Evolutionary conservation across 495 filamentous ascomycete species (phyloP), one percentile per base, ranked within the genome.

Genomic region (Neurospora sp.): DNA sequence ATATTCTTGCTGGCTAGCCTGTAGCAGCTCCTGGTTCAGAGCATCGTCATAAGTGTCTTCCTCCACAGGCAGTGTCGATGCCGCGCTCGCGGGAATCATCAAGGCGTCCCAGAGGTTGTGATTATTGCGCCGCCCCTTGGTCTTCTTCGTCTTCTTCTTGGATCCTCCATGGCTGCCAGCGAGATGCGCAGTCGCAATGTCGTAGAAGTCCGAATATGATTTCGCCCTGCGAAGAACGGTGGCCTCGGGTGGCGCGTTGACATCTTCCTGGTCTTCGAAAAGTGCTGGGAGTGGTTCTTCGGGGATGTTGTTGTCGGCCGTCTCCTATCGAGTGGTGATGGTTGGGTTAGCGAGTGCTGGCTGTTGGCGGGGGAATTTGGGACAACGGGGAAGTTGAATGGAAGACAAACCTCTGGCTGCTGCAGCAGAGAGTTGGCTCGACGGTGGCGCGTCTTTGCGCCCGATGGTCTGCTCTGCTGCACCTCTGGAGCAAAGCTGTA

Each of bases 1-100:
- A 81, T 97, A 97, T 78, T 96, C 90, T 73, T 92, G 91, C 77
- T 94, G 92, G 83, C 92, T 95, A 69, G 92, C 88, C 76, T 93
- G 89, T 71, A 95, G 84, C 76, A 98, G 82, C 72, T 88, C 88
- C 38, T 86, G 85, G 78, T 90, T 89, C 72, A 92, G 79, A 9
- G 82, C 84, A 75, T 89, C 84, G 77, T 92, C 90, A 37, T 72
- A 89, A 59, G 85, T 77, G 23, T 90, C 86, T 9, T 91, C 81
- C 71, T 93, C 85, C n/a, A 76, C 78, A 9, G 83, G 85, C 76
- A 89, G 81, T 75, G 90, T 89, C 42, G 72, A 90, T 70, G 86
- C 77, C 16, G 88, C 87, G 5, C 91, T 82, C 62, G 92, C 86
- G 14, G 82, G 79, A 8, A 76, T 77, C 27, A 75, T 75, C 8